Conservation (phyloP, 2,329 filamentous ascomycete genomes). For the Cladosporium oxysporum region DNA sequence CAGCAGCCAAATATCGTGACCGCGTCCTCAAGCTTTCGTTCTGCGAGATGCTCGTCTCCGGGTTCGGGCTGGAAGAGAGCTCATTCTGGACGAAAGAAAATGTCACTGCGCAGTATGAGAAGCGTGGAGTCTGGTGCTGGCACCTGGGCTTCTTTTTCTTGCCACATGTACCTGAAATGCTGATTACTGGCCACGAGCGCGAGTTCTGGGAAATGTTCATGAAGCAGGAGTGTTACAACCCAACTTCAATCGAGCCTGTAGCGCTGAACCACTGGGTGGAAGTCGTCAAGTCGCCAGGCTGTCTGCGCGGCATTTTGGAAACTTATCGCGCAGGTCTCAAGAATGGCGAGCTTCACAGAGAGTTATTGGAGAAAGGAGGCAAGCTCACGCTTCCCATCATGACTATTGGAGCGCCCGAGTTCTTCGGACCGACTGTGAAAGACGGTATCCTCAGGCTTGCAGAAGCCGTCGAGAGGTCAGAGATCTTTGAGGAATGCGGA, state of each 20-base stretch:
- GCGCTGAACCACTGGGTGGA: conserved; percentile 39
- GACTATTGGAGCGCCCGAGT: conserved; percentile 40
- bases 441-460: conserved; percentile 36
- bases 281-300: conserved; percentile 36
- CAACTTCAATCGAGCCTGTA: conserved; percentile 38
- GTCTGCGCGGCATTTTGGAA: conserved; percentile 39
- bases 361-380: conserved; percentile 29
- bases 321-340: conserved; percentile 39
- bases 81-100: conserved; percentile 38
- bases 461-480: conserved; percentile 33
- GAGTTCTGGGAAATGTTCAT: conserved; percentile 46
- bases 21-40: conserved; percentile 36
- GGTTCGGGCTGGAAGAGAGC: conserved; percentile 36
- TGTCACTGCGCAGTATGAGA: conserved; percentile 35
- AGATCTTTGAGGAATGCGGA: conserved; percentile 40
- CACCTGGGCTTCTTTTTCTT: conserved; percentile 40
- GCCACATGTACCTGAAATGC: conserved; percentile 43
- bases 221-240: conserved; percentile 44
- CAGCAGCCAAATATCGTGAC: conserved; percentile 36
- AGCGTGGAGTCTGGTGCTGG: conserved; percentile 41
- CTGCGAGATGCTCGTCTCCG: conserved; percentile 40
- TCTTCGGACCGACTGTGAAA: conserved; percentile 38
- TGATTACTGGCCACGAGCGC: conserved; percentile 41
- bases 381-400: conserved; percentile 37
- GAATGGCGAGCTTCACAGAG: conserved; percentile 36